Percentiles rank a stretch among this genome's conserved stretches.
phyloP scores from a whole-genome alignment of 257 asterid genomes.

The Euphrasia confusa region DNA sequence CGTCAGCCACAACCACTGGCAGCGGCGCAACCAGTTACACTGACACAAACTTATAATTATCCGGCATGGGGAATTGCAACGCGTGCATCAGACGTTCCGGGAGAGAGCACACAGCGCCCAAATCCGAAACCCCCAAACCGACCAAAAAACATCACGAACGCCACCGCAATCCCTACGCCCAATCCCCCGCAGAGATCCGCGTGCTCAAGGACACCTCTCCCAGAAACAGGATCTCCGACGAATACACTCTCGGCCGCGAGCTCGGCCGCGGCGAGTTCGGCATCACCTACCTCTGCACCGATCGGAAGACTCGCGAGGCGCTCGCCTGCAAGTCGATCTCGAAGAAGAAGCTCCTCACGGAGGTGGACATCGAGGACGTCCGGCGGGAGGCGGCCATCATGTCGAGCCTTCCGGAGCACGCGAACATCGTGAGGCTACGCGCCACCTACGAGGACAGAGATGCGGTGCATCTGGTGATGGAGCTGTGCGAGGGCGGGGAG shows the following conservation, averaged over 20 bases:
- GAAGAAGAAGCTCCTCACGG: neutral
- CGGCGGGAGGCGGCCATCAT: slow-evolving; percentile 1
- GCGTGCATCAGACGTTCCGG: slow-evolving; percentile 58
- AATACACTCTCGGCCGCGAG: slow-evolving; percentile 30
- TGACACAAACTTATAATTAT: neutral
- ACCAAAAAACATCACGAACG: slow-evolving; percentile 37
- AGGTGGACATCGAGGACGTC: slow-evolving; percentile 7
- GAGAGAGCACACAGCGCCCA: slow-evolving; percentile 26
- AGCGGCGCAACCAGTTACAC: slow-evolving; percentile 23
- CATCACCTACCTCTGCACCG: slow-evolving; percentile 4
- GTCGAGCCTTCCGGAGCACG: neutral
- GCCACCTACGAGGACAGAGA: slow-evolving; percentile 5
- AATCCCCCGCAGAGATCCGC: slow-evolving; percentile 50
- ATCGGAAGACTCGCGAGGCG: slow-evolving; percentile 8
- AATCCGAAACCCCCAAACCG: slow-evolving; percentile 36
- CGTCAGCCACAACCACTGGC: slow-evolving; percentile 35
- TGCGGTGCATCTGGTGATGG: slow-evolving; percentile 14
- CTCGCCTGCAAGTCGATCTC: slow-evolving; percentile 6
- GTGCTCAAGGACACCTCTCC: slow-evolving; percentile 61
- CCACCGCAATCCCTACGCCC: slow-evolving; percentile 58
- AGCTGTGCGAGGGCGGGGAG: slow-evolving; percentile 10
- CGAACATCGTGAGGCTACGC: neutral
- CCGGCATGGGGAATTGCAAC: slow-evolving; percentile 73
- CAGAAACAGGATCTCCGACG: slow-evolving; percentile 55
- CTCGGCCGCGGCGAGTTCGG: slow-evolving; percentile 14